phyloP scores from a whole-genome alignment of 2,329 filamentous ascomycete genomes.

The Teratosphaeria gauchensis region DNA sequence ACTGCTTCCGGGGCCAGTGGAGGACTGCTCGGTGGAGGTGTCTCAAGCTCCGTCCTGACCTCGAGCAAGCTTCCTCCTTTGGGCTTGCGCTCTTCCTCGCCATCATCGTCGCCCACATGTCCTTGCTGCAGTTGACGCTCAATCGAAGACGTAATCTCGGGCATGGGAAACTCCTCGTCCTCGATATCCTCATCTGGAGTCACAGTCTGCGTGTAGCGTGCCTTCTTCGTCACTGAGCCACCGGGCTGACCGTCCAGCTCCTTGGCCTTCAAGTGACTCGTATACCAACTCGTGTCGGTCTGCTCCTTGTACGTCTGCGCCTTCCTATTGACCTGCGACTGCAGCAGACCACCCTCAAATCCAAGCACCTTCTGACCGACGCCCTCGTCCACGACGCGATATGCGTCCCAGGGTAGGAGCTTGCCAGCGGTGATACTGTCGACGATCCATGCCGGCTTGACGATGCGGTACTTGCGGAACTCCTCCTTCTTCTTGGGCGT shows the following conservation, averaged over 20 bases:
- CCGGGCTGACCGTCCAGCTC: background rate
- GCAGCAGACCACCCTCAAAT: conserved; percentile 52
- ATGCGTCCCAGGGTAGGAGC: conserved; percentile 76
- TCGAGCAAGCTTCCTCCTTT: background rate
- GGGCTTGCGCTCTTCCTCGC: background rate
- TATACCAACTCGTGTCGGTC: conserved; percentile 74
- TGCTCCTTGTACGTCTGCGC: conserved; percentile 67
- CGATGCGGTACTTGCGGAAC: conserved; percentile 77
- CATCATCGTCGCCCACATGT: background rate
- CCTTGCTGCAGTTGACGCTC: conserved; percentile 20
- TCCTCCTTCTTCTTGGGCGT: conserved; percentile 91
- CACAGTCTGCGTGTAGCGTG: conserved; percentile 20
- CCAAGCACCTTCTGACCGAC: conserved; percentile 68
- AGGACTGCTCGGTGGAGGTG: background rate
- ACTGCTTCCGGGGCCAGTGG: background rate
- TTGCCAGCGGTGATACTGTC: conserved; percentile 77
- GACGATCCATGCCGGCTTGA: conserved; percentile 88
- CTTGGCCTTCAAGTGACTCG: conserved; percentile 47
- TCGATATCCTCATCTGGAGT: conserved; percentile 23
- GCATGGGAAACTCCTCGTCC: conserved; percentile 20
- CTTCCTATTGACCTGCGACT: conserved; percentile 55
- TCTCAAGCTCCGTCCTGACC: background rate
- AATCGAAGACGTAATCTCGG: conserved; percentile 26
- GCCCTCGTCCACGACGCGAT: conserved; percentile 76
- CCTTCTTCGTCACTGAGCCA: conserved; percentile 1